These are phyloP conservation scores for Microcos paniculata DNA, from an alignment of 345 rosid species.

Conservation along the genomic window DNA sequence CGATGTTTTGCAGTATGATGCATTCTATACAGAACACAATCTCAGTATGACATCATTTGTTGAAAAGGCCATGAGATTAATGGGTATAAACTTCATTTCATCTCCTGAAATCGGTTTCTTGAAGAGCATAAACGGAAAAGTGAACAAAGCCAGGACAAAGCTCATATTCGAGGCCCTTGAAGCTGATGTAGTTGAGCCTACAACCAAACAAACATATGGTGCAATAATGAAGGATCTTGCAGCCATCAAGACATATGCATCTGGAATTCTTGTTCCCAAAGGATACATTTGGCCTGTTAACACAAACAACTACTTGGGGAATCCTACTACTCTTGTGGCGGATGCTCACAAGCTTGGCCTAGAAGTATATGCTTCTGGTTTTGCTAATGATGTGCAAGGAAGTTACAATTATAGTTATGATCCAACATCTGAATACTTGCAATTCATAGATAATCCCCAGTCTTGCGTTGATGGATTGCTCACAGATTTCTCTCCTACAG, in stretches of 20 bases:
- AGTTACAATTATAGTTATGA: constrained; percentile 71
- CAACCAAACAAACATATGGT: constrained; percentile 60
- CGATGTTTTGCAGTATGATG: constrained; percentile 48
- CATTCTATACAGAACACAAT: constrained; percentile 65
- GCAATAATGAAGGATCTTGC: constrained; percentile 45
- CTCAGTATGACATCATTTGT: constrained; percentile 40
- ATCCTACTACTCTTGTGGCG: constrained; percentile 54
- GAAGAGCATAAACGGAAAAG: constrained; percentile 47
- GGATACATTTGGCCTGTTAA: constrained; percentile 69
- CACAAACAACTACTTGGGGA: constrained; percentile 47
- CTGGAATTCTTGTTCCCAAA: constrained; percentile 77
- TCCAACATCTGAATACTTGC: constrained; percentile 67
- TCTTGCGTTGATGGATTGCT: constrained; percentile 77
- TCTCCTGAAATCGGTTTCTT: constrained; percentile 84
- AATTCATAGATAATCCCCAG: constrained; percentile 53
- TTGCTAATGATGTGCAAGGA: constrained; percentile 56
- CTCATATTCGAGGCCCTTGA: constrained; percentile 44
- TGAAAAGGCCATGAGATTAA: constrained; percentile 22
- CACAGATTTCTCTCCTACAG: constrained; percentile 83
- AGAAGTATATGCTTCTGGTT: constrained; percentile 72
- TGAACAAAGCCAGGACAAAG: constrained; percentile 43
- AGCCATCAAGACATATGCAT: constrained; percentile 58
- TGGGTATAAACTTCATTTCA: constrained; percentile 40
- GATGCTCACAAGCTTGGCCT: constrained; percentile 84
- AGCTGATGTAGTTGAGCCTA: constrained; percentile 54